Evolutionary conservation across 2,329 filamentous ascomycete genomes (phyloP).

Genomic region (Aspergillus sclerotialis): DNA sequence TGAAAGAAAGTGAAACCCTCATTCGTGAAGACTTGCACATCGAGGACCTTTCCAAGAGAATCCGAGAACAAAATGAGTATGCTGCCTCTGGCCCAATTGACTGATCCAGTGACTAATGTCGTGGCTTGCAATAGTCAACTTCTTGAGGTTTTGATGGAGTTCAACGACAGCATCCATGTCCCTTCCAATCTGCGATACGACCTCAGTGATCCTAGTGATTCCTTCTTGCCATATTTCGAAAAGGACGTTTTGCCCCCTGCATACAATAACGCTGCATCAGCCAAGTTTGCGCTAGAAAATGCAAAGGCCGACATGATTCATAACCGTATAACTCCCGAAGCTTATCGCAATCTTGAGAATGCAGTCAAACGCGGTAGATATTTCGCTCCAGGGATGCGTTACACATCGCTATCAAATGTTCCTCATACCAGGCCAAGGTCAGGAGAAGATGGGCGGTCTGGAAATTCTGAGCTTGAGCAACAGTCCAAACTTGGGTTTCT

Average conservation of each 20-base stretch:
- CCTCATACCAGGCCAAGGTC: constrained; percentile 19
- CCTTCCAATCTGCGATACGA: constrained; percentile 68
- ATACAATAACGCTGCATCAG: constrained; percentile 24
- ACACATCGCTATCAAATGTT: constrained; percentile 23
- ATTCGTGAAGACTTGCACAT: constrained; percentile 79
- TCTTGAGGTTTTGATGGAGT: constrained; percentile 78
- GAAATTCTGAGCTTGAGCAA: constrained; percentile 20
- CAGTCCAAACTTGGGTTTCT: constrained; percentile 38
- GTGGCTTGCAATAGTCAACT: constrained; percentile 64
- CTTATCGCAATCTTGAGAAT: constrained; percentile 33
- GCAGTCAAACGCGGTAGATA: constrained; percentile 30
- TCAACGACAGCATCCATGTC: constrained; percentile 79
- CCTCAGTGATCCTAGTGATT: constrained; percentile 43
- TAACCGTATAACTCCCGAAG: constrained; percentile 27
- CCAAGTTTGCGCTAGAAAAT: constrained; percentile 30
- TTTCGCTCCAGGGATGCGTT: constrained; percentile 31
- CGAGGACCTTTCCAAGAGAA: constrained; percentile 68
- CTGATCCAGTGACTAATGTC: constrained; percentile 6
- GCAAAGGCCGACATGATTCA: constrained; percentile 30
- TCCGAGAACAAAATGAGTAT: constrained; percentile 91
- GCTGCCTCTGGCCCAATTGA: constrained; percentile 24
- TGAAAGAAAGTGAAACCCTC: constrained; percentile 56
- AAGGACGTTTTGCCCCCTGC: constrained; percentile 30
- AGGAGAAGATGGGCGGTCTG: constrained; percentile 9
- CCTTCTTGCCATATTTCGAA: constrained; percentile 43